Evolutionary conservation across 768 basidiomycete species (phyloP).

Genomic region (Mycena polygramma): DNA sequence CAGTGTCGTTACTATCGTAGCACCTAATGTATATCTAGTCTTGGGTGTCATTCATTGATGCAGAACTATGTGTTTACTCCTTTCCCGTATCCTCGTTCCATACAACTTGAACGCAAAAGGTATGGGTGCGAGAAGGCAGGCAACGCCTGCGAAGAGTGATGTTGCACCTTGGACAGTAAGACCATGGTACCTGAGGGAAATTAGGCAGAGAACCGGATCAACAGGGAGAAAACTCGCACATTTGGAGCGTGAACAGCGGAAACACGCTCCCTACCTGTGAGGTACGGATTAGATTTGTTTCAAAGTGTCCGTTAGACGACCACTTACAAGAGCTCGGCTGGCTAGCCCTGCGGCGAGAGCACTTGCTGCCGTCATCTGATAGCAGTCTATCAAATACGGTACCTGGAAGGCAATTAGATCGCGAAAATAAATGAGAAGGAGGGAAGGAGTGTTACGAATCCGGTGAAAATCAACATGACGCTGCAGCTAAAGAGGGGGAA

Average conservation of each 20-base stretch:
- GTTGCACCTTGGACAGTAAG: constrained; percentile 34
- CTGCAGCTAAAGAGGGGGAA: constrained; percentile 31
- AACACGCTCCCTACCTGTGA: constrained; percentile 29
- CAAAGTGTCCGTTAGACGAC: neutral
- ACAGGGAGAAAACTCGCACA: neutral
- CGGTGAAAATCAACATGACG: constrained; percentile 34
- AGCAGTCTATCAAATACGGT: constrained; percentile 35
- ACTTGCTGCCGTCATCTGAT: constrained; percentile 33
- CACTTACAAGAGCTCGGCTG: constrained; percentile 27
- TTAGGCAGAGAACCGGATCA: neutral
- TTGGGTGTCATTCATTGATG: neutral
- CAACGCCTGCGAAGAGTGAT: constrained; percentile 26
- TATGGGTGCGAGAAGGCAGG: constrained; percentile 35
- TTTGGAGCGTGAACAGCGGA: constrained; percentile 34
- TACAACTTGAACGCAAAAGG: constrained; percentile 31
- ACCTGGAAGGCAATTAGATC: constrained; percentile 4
- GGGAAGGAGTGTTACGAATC: constrained; percentile 29
- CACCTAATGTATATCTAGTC: no score
- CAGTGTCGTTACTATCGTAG: no score
- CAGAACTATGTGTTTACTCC: constrained; percentile 20
- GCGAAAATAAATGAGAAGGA: neutral
- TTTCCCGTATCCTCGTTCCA: constrained; percentile 19
- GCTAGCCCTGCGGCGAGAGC: constrained; percentile 34
- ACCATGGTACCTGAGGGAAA: constrained; percentile 15
- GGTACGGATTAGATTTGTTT: neutral